phyloP scores from a whole-genome alignment of 83 land plant genomes.

The Picea abies region DNA sequence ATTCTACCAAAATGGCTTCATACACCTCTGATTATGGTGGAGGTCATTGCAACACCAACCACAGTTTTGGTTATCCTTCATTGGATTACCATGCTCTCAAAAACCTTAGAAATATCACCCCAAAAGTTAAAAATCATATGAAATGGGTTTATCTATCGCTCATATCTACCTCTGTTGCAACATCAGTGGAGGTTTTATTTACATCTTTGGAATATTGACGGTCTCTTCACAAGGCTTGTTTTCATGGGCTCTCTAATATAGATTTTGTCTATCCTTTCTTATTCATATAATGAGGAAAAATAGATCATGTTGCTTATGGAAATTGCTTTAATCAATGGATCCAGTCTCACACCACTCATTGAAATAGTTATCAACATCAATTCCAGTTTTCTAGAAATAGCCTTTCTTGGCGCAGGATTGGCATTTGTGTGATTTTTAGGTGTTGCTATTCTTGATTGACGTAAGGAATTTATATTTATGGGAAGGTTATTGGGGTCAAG shows the following conservation, averaged over 20 bases:
- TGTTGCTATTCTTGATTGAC: no score
- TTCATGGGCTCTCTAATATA: slow-evolving; percentile 38
- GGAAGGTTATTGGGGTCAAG: no score
- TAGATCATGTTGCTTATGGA: slow-evolving; percentile 18
- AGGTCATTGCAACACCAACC: no score
- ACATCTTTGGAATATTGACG: slow-evolving; percentile 71
- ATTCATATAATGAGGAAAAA: slow-evolving; percentile 39
- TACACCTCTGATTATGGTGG: no score
- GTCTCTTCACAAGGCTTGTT: slow-evolving; percentile 54
- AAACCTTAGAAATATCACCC: no score
- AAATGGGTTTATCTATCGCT: slow-evolving; percentile 69
- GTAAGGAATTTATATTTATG: no score
- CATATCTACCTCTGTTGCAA: slow-evolving; percentile 46
- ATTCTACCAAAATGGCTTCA: no score
- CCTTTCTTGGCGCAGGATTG: no score
- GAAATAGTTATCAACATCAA: slow-evolving; percentile 61
- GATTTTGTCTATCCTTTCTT: slow-evolving; percentile 36
- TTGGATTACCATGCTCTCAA: no score
- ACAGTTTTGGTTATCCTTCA: no score
- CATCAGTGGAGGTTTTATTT: slow-evolving; percentile 65
- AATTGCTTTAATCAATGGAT: slow-evolving; percentile 62
- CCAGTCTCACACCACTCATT: slow-evolving; percentile 72
- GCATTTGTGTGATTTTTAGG: no score
- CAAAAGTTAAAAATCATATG: slow-evolving; percentile 60
- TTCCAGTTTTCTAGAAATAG: slow-evolving; percentile 30